These are phyloP conservation scores for Hansenula sp. DNA, from an alignment of 1,139 yeast species.

Conservation along the genomic window DNA sequence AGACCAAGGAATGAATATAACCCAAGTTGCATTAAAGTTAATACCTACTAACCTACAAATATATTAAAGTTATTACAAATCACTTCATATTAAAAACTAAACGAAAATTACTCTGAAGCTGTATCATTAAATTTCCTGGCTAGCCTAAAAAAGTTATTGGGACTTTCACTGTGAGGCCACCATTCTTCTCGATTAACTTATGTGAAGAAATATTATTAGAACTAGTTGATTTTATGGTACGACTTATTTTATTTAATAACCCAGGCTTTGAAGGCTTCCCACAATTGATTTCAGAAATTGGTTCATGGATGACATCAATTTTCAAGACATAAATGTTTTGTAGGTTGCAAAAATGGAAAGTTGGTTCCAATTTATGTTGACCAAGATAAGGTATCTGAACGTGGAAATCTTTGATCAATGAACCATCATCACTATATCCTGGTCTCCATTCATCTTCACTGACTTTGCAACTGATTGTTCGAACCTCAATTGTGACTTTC, in stretches of 20 bases:
- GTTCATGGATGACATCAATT: slow-evolving; percentile 1
- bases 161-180: background rate
- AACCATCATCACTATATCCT: slow-evolving; percentile 8
- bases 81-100: too few relatives aligned
- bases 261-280: background rate
- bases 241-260: background rate
- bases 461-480: background rate
- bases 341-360: slow-evolving; percentile 18
- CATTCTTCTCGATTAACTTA: background rate
- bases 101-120: too few relatives aligned
- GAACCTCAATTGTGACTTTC: background rate
- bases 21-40: too few relatives aligned
- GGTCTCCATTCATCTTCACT: slow-evolving; percentile 14
- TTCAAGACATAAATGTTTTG: slow-evolving; percentile 15
- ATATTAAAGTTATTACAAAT: too few relatives aligned
- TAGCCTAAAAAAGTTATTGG: background rate
- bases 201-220: background rate
- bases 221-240: background rate
- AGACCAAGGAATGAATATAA: too few relatives aligned
- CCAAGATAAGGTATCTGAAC: slow-evolving; percentile 10
- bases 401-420: slow-evolving; percentile 4
- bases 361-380: slow-evolving; percentile 6
- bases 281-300: background rate
- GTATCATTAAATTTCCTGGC: too few relatives aligned
- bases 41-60: too few relatives aligned